Percentiles rank a stretch among this genome's conserved stretches.
These are phyloP conservation scores for Plasmodium sp. DNA, from an alignment of 169 alveolate genomes.

Conservation along the genomic window DNA sequence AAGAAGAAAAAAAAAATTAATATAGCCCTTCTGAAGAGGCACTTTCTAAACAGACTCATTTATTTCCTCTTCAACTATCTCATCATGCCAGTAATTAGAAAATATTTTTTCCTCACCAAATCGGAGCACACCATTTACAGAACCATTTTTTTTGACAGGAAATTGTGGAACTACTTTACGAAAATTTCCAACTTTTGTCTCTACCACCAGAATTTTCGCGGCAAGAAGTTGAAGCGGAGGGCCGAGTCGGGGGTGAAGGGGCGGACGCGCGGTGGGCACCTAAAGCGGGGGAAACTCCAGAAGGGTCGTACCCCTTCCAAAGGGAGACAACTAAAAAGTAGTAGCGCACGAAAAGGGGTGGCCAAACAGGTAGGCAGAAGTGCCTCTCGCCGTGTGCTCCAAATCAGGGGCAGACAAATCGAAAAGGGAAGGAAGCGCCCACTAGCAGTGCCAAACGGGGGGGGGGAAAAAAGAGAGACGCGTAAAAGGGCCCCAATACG, in stretches of 20 bases:
- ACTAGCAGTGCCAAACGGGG: neutral
- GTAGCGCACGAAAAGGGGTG: neutral
- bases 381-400: neutral
- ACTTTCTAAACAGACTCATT: conserved; percentile 49
- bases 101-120: conserved; percentile 58
- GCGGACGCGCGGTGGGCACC: neutral
- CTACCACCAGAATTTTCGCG: conserved; percentile 45
- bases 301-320: neutral
- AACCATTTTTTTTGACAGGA: conserved; percentile 58
- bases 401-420: neutral
- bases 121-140: conserved; percentile 69
- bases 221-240: conserved; percentile 35
- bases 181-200: conserved; percentile 62
- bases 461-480: neutral
- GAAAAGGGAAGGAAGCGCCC: neutral
- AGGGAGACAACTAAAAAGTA: neutral
- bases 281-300: neutral
- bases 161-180: conserved; percentile 57
- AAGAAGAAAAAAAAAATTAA: conserved; percentile 37
- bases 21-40: conserved; percentile 43
- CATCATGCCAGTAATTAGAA: conserved; percentile 62
- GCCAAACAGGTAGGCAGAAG: neutral
- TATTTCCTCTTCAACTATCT: conserved; percentile 71
- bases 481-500: neutral
- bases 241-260: neutral